Evolutionary conservation across 768 basidiomycete genomes (phyloP).

Genomic region (Tylopilus vinaceipallidus): DNA sequence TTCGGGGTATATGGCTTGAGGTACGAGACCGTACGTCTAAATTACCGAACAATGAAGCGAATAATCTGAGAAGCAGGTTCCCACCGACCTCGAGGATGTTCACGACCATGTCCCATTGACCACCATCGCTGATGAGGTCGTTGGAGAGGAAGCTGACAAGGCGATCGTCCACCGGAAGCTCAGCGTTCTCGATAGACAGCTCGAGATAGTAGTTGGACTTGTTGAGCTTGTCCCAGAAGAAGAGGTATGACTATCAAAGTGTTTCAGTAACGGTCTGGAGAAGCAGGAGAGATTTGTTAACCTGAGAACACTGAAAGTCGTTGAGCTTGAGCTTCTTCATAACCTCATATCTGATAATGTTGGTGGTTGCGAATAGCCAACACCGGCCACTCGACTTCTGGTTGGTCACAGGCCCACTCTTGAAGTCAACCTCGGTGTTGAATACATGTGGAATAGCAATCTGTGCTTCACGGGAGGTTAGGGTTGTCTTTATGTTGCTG

Average conservation of each 20-base stretch:
- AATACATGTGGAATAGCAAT: conserved; percentile 76
- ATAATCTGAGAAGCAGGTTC: neutral
- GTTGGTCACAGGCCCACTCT: conserved; percentile 80
- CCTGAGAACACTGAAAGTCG: conserved; percentile 92
- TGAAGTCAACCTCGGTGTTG: conserved; percentile 77
- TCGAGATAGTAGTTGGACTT: conserved; percentile 90
- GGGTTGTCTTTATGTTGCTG: conserved; percentile 58
- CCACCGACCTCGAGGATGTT: conserved; percentile 57
- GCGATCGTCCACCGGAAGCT: conserved; percentile 78
- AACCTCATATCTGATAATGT: conserved; percentile 77
- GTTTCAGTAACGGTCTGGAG: conserved; percentile 4
- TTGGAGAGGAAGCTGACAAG: conserved; percentile 72
- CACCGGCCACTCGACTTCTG: conserved; percentile 90
- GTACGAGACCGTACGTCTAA: conserved; percentile 82
- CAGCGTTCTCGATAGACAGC: conserved; percentile 76
- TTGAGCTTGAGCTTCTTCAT: conserved; percentile 83
- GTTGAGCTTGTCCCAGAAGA: conserved; percentile 97
- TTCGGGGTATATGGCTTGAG: conserved; percentile 81
- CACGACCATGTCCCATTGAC: conserved; percentile 92
- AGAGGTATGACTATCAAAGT: conserved; percentile 68
- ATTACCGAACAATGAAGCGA: conserved; percentile 25
- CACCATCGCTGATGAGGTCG: conserved; percentile 86
- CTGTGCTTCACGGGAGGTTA: conserved; percentile 59
- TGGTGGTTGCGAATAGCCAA: conserved; percentile 95
- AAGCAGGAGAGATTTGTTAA: conserved; percentile 24